Base-by-base conservation (phyloP, 768 basidiomycete genomes). In the Exidia glandulosa region DNA sequence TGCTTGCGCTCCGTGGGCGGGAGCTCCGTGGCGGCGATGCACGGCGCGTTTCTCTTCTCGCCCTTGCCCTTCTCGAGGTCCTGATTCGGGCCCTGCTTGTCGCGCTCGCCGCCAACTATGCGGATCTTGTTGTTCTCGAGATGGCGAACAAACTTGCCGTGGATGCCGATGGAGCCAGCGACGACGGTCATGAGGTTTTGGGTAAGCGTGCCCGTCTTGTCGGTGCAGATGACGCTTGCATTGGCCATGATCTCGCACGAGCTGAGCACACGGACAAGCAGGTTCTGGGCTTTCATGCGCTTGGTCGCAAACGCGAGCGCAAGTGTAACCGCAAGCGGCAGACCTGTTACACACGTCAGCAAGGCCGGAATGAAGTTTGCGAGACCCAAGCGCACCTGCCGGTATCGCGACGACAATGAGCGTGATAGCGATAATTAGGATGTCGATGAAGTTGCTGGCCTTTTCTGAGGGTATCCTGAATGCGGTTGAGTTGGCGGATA, bases 211-310 rank as follows among this genome's bases (percentile, higher is more conserved):
- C 95, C 95, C 2, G 94, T 95, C 76, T 95, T 94, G 78, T 94
- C 93, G 14, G 93, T 94, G 73, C 92, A 94, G 3, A 97, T 83
- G 61, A 97, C 94, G 25, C 89, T 94, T 3, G 95, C 90, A 66
- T 97, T 97, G 25, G 90, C 95, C 95, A 98, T 98, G 0, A 93
- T 98, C 75, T 99, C 96, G 73, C 95, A 98, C 13, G 94, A 94
- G 6, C 90, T 90, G 33, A 99, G 83, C 3, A 97, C 90, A 59
- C 95, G 93, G 32, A 98, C 96, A 47, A 99, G 83, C 0, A 98
- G 78, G 58, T 96, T 96, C 72, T 94, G 89, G 67, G 86, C 81
- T 9, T 94, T 90, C 96, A 98, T 98, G n/a, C 95, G 87, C 67
- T 90, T 94, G 54, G 96, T 99, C 0, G 95, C 96, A 68, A 98